Evolutionary conservation across 2,329 filamentous ascomycete genomes (phyloP).

Genomic region (Aspergillus pseudoterreus): DNA sequence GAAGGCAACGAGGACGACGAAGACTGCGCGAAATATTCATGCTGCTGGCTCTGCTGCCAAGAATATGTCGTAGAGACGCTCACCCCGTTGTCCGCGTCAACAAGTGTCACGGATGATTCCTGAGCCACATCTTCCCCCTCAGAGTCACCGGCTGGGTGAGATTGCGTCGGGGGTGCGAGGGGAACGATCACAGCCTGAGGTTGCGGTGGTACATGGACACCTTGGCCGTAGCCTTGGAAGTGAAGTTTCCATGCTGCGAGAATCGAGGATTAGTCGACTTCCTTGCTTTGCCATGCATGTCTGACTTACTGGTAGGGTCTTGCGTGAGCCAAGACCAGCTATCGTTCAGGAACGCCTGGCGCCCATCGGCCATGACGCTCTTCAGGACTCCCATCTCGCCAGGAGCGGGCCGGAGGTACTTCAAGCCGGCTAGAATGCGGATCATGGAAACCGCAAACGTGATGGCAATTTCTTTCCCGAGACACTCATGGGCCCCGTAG

Average conservation of each 20-base stretch:
- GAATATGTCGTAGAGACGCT: not conserved
- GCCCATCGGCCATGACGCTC: constrained; percentile 34
- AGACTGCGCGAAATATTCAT: not conserved
- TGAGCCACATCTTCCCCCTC: not conserved
- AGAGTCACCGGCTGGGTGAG: not conserved
- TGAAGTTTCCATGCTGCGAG: constrained; percentile 17
- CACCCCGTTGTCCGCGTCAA: not conserved
- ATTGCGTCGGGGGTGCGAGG: not conserved
- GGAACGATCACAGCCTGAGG: not conserved
- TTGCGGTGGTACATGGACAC: not conserved
- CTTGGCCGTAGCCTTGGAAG: constrained; percentile 6
- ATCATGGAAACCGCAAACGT: constrained; percentile 42
- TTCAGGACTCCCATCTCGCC: constrained; percentile 47
- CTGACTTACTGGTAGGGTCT: constrained; percentile 46
- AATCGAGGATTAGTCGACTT: not conserved
- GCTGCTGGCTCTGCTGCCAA: not conserved
- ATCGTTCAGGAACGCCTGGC: constrained; percentile 47
- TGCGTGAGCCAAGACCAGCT: constrained; percentile 47
- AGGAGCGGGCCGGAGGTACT: constrained; percentile 45
- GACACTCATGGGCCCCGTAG: constrained; percentile 47
- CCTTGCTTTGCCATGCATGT: not conserved
- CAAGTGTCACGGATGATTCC: not conserved
- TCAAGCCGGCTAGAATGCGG: constrained; percentile 43
- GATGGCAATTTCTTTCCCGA: constrained; percentile 41
- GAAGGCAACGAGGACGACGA: not conserved